These are phyloP conservation scores for Apiospora arundinis DNA, from an alignment of 2,329 filamentous ascomycete species.

Conservation along the genomic window DNA sequence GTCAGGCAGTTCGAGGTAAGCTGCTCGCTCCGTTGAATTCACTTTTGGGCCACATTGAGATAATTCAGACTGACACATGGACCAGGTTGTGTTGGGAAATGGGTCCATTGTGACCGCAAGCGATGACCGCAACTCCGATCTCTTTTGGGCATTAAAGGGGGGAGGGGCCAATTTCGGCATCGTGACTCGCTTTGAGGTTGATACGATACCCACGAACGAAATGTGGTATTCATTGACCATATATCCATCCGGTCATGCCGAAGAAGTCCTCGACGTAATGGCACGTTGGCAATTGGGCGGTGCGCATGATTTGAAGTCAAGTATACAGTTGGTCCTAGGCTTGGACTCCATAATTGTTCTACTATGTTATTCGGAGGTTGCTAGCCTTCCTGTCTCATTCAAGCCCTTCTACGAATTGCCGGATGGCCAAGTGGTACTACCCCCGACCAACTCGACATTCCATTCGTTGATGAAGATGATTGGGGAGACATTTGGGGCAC, in stretches of 20 bases:
- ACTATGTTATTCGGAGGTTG: constrained; percentile 34
- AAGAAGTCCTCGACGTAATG: constrained; percentile 35
- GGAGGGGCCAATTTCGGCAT: constrained; percentile 55
- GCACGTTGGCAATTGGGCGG: constrained; percentile 36
- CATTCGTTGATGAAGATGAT: constrained; percentile 24
- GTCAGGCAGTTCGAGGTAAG: not conserved
- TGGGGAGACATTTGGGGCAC: too few species aligned
- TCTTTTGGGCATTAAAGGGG: constrained; percentile 55
- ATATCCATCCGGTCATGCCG: constrained; percentile 31
- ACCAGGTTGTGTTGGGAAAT: constrained; percentile 50
- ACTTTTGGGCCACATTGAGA: too few species aligned
- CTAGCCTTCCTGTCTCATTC: constrained; percentile 30
- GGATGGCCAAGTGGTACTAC: not conserved
- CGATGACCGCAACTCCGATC: constrained; percentile 43
- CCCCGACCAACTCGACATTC: not conserved
- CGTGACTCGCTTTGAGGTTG: constrained; percentile 44
- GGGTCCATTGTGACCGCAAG: constrained; percentile 50
- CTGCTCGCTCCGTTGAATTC: too few species aligned
- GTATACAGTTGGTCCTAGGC: constrained; percentile 28
- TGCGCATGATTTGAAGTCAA: constrained; percentile 33
- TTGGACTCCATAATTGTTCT: constrained; percentile 29
- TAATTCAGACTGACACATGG: accelerated
- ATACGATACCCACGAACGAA: constrained; percentile 31
- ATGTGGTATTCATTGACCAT: constrained; percentile 34
- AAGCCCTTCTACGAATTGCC: constrained; percentile 29